Evolutionary conservation across 768 basidiomycete genomes (phyloP).

Genomic region (Termitomyces sp.): DNA sequence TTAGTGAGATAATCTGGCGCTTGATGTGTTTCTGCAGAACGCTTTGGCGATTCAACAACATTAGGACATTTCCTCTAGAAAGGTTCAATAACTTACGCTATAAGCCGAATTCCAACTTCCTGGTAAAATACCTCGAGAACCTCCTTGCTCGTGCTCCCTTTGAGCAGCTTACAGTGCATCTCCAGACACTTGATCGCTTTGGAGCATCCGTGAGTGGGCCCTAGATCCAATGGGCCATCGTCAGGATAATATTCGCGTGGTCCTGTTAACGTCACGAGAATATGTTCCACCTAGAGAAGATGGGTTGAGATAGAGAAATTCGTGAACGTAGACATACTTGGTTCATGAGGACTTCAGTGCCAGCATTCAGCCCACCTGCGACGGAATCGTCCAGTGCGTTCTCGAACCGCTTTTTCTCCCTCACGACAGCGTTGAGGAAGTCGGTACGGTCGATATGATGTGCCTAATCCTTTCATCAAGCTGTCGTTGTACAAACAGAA

Average conservation of each 20-base stretch:
- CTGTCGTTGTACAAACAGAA: not conserved
- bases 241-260: constrained; percentile 92
- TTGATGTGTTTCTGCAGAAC: constrained; percentile 97
- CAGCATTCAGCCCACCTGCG: constrained; percentile 89
- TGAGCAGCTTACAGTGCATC: constrained; percentile 85
- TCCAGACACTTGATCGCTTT: constrained; percentile 88
- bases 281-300: constrained; percentile 80
- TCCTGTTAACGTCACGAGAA: constrained; percentile 75
- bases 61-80: not conserved
- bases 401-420: constrained; percentile 97
- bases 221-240: constrained; percentile 71
- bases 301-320: not conserved
- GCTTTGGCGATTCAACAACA: constrained; percentile 29
- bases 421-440: constrained; percentile 86
- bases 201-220: constrained; percentile 81
- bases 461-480: constrained; percentile 37
- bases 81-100: constrained; percentile 46
- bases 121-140: constrained; percentile 98
- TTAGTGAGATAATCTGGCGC: constrained; percentile 91
- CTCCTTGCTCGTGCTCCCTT: constrained; percentile 92
- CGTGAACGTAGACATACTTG: constrained; percentile 45
- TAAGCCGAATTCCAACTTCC: constrained; percentile 88
- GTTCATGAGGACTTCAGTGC: constrained; percentile 93
- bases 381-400: constrained; percentile 89
- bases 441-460: constrained; percentile 90